phyloP scores from a whole-genome alignment of 2,329 filamentous ascomycete genomes.

The Ascochyta rabiei region DNA sequence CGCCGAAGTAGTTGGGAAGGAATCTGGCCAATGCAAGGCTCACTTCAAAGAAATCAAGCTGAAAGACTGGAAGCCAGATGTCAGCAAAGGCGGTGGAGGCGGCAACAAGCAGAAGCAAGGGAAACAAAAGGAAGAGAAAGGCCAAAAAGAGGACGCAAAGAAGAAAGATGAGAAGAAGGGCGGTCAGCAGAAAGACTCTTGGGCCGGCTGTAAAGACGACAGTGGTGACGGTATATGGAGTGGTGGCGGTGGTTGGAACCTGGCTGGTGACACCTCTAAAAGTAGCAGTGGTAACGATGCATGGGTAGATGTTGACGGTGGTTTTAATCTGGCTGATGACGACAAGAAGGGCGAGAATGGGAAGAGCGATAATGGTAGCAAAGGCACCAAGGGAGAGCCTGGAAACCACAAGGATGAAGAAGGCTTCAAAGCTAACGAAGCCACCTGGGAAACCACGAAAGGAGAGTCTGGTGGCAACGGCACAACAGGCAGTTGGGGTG shows the following conservation, averaged over 20 bases:
- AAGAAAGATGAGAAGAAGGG: conserved; percentile 11
- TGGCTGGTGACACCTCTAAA: neutral
- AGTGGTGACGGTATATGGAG: neutral
- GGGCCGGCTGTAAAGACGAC: neutral
- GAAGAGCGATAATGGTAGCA: too few relatives aligned
- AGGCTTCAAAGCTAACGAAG: neutral
- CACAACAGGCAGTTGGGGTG: neutral
- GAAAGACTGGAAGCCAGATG: conserved; percentile 22
- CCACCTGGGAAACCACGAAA: neutral
- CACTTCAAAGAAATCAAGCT: conserved; percentile 49
- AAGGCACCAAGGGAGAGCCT: neutral
- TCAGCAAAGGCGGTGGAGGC: conserved; percentile 13
- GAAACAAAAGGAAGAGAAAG: conserved; percentile 23
- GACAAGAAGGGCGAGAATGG: neutral
- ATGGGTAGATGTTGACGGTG: neutral
- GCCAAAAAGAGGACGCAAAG: conserved; percentile 18
- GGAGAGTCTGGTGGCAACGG: neutral
- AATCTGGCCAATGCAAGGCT: conserved; percentile 10
- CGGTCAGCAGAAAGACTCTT: neutral
- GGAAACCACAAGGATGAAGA: neutral
- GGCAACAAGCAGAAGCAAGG: conserved; percentile 28
- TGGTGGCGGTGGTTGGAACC: neutral
- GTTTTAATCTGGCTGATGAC: neutral
- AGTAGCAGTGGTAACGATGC: neutral
- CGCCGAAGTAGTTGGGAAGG: conserved; percentile 36